Base-by-base conservation (phyloP, 495 filamentous ascomycete species). In the Xanthoparmelia taractica region DNA sequence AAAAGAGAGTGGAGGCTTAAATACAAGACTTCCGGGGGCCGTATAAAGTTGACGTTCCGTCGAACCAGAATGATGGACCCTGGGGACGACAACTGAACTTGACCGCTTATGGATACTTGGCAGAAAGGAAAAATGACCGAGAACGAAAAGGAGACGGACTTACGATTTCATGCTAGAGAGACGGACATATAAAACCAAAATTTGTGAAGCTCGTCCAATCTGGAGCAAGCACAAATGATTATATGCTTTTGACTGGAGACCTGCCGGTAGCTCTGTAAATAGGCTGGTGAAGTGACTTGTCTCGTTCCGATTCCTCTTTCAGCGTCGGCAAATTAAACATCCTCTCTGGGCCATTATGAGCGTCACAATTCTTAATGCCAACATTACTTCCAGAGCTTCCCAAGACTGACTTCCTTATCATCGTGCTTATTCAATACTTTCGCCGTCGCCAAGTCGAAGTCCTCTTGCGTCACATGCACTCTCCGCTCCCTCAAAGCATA, bases 361-460 rank as follows among this genome's bases (percentile, higher is more conserved):
- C 12, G n/a, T 12, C 45, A 27, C 0, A n/a, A 8, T 54, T 13
- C 17, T n/a, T 54, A 6, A 36, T 41, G 38, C 29, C 25, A 33
- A 10, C 11, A 66, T 72, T 90, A 96, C 83, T 96, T 96, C 89
- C 90, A 96, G 70, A 96, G 78, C 76, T 96, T 96, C 61, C 85
- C 87, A 65, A 96, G 80, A 75, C 82, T 87, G 64, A 87, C 90
- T 75, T 96, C 91, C 82, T 97, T 99, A 74, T 99, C 94, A 70
- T 99, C 94, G 73, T 99, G 94, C 82, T 97, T 97, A 81, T 97
- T 97, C 72, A 99, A 84, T 58, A 99, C 93, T 88, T 99, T 99
- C 71, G 94, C 94, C 6, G 95, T 97, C 33, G 94, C 94, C 66
- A 99, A 81, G 74, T 99, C 94, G 73, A 99, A 99, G 78, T 99